Evolutionary conservation across 2,329 filamentous ascomycete species (phyloP), one percentile per base, ranked within the genome.

Genomic region (Byssochlamys sp.): DNA sequence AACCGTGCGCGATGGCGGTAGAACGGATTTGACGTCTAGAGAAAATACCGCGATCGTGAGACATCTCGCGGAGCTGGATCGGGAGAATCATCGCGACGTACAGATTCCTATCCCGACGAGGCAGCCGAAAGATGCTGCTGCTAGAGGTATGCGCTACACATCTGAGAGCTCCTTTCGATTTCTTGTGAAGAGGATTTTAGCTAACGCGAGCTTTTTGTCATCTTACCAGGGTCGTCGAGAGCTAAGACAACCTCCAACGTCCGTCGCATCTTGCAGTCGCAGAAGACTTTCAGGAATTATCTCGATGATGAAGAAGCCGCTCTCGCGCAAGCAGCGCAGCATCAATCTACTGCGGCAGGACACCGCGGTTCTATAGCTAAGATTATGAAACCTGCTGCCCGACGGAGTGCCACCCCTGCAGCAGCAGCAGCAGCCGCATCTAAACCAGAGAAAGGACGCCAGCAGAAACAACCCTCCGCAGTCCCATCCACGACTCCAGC

Each of bases 31-130:
- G 52, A 87, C 84, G 31, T 88, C 89, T n/a, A 82, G 90, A 56
- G 89, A 95, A 71, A 88, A 92, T 67, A 86, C 87, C 50, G 91
- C 90, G 63, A 82, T 91, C 55, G 80, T 89, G 57, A 88, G 90
- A 63, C 89, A 94, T 66, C 82, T 97, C 52, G 86, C 89, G 60
- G 86, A 89, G 48, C 80, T 99, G 35, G 89, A 95, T 68, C 84
- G 85, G 55, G 94, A 97, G 69, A 89, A 87, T 62, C 81, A 86
- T 66, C 79, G 81, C 59, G 89, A 92, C 63, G 83, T 84, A 1
- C 77, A 81, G n/a, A 90, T 95, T 55, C 78, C 86, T 0, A 78
- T 92, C 2, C 85, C 86, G 0, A 73, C 80, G 2, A 84, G 81
- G 68, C 63, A 68, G 68, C 63, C 68, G 60, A 65, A 70, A 59